These are phyloP conservation scores for Psidium guajava DNA, from an alignment of 345 rosid genomes.

Conservation along the genomic window DNA sequence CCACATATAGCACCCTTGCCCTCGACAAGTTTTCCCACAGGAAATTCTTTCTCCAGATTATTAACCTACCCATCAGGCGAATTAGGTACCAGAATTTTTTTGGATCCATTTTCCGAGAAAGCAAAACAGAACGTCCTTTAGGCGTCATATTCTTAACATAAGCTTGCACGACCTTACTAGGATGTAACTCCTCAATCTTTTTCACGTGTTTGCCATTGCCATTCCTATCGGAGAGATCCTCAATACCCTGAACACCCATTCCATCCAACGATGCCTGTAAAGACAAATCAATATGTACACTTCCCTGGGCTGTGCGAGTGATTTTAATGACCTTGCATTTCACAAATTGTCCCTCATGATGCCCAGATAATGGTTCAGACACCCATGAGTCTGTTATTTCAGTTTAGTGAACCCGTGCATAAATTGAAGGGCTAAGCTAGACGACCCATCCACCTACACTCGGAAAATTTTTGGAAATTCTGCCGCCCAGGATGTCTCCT, in stretches of 20 bases:
- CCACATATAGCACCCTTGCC: slow-evolving; percentile 89
- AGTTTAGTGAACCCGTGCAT: slow-evolving; percentile 83
- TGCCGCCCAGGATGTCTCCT: slow-evolving; percentile 82
- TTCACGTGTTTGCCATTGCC: slow-evolving; percentile 27
- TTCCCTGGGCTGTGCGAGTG: slow-evolving; percentile 47
- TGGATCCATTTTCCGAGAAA: slow-evolving; percentile 83
- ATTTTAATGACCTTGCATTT: slow-evolving; percentile 88
- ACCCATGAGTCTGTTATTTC: slow-evolving; percentile 71
- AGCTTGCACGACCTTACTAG: slow-evolving; percentile 64
- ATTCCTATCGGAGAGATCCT: slow-evolving; percentile 22
- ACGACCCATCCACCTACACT: slow-evolving; percentile 80
- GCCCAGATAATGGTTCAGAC: slow-evolving; percentile 59
- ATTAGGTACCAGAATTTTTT: slow-evolving; percentile 68
- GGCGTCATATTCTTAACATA: slow-evolving; percentile 76
- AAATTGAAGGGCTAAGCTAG: slow-evolving; percentile 67
- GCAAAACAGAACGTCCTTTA: slow-evolving; percentile 78
- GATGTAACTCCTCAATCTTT: slow-evolving; percentile 58
- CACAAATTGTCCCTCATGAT: slow-evolving; percentile 73
- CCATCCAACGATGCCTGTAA: slow-evolving; percentile 52
- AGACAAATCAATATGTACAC: slow-evolving; percentile 65
- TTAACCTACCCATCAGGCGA: slow-evolving; percentile 62
- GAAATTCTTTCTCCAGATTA: slow-evolving; percentile 67
- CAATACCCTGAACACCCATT: slow-evolving; percentile 25
- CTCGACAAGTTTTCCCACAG: slow-evolving; percentile 72
- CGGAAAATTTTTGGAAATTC: slow-evolving; percentile 60